These are phyloP conservation scores for Gossypium australe DNA, from an alignment of 345 rosid species.

Conservation along the genomic window DNA sequence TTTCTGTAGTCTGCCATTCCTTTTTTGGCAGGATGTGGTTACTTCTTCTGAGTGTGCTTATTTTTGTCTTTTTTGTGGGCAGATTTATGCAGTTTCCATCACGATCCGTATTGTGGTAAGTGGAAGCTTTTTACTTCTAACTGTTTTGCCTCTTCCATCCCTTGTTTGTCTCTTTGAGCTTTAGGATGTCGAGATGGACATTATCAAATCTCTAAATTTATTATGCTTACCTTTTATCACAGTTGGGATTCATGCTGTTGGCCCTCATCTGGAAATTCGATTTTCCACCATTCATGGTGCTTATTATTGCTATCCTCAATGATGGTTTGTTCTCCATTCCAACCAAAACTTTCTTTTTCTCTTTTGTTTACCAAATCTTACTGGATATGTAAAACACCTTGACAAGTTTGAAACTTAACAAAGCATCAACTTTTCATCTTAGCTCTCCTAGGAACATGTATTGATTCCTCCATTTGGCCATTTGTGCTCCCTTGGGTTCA, in stretches of 20 bases:
- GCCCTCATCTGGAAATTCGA: constrained; percentile 97
- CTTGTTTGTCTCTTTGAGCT: background rate
- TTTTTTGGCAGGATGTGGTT: background rate
- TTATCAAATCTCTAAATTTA: background rate
- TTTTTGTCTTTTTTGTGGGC: constrained; percentile 23
- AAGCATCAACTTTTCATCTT: background rate
- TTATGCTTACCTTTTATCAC: constrained; percentile 14
- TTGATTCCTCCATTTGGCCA: background rate
- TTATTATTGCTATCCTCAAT: constrained; percentile 91
- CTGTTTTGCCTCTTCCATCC: background rate
- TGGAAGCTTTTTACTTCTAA: background rate
- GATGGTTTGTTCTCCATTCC: constrained; percentile 55
- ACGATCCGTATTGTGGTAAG: constrained; percentile 99
- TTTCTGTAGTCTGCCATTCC: background rate
- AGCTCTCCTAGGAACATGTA: background rate
- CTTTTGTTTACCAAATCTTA: background rate
- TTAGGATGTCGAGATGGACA: background rate
- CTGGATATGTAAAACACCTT: background rate
- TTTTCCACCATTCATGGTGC: constrained; percentile 99
- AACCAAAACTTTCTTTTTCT: background rate
- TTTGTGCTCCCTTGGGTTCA: background rate
- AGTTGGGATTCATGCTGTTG: constrained; percentile 98
- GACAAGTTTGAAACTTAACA: background rate
- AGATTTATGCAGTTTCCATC: constrained; percentile 97
- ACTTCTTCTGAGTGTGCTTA: constrained; percentile 10